Conservation (phyloP, 2,329 filamentous ascomycete genomes). For the Fusarium sp. region DNA sequence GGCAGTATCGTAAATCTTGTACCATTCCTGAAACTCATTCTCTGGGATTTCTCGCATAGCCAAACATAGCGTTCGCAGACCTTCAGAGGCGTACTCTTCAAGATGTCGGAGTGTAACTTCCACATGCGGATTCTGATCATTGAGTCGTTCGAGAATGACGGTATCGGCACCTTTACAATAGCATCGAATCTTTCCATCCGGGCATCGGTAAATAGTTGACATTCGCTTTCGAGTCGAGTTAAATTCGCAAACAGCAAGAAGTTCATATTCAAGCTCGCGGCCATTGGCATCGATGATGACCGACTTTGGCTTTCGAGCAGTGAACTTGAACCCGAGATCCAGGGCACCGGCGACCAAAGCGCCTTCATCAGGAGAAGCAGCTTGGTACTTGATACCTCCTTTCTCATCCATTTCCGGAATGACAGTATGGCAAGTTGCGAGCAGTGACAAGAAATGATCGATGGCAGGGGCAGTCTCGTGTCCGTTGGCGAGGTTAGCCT, state of each 20-base stretch:
- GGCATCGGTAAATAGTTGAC: constrained; percentile 96
- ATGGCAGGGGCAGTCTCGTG: constrained; percentile 63
- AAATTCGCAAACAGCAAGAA: constrained; percentile 98
- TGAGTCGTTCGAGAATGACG: constrained; percentile 91
- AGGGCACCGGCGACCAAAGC: constrained; percentile 95
- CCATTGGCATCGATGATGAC: constrained; percentile 85
- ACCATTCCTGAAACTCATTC: constrained; percentile 89
- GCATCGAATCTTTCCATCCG: constrained; percentile 91
- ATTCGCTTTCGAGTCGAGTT: constrained; percentile 94
- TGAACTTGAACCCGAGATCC: constrained; percentile 86
- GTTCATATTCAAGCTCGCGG: constrained; percentile 81
- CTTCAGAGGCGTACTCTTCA: constrained; percentile 98
- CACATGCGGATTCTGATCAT: constrained; percentile 83
- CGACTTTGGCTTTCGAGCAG: constrained; percentile 86
- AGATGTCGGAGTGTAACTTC: constrained; percentile 92
- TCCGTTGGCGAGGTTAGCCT: constrained; percentile 70
- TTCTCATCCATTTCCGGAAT: constrained; percentile 90
- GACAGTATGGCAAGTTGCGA: constrained; percentile 94
- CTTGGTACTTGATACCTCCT: constrained; percentile 94
- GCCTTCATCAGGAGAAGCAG: constrained; percentile 95
- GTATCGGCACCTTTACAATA: constrained; percentile 99
- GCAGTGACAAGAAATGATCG: constrained; percentile 85
- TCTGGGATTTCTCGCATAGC: constrained; percentile 94
- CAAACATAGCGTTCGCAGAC: constrained; percentile 91
- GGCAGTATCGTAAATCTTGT: constrained; percentile 84